Conservation (phyloP, 2,329 filamentous ascomycete genomes). For the Diaporthe caulivora region DNA sequence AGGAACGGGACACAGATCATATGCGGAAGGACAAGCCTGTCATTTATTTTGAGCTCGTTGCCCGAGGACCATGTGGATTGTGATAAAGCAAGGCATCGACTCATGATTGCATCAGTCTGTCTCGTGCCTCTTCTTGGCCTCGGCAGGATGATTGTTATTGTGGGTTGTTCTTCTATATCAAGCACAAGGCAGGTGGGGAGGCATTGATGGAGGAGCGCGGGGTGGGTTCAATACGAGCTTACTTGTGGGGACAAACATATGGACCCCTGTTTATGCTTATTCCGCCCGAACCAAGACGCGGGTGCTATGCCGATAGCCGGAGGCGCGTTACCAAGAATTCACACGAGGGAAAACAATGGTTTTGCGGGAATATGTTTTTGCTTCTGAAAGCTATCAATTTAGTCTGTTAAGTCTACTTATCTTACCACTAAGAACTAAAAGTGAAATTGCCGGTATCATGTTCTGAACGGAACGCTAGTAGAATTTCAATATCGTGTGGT, state of each 20-base stretch:
- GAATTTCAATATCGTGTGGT: no score
- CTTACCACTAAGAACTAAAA: no score
- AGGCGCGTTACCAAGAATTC: no score
- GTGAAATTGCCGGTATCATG: no score
- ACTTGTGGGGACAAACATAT: constrained; percentile 5
- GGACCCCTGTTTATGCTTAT: constrained; percentile 17
- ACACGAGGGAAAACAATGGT: no score
- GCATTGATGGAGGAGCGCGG: neutral
- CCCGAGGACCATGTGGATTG: neutral
- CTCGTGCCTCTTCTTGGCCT: neutral
- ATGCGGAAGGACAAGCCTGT: neutral
- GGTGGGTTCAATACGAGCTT: constrained; percentile 18
- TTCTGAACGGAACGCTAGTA: no score
- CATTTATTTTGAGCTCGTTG: neutral
- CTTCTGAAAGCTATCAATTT: no score
- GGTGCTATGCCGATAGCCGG: neutral
- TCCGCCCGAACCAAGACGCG: neutral
- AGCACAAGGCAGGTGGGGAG: neutral
- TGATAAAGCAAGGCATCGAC: constrained; percentile 3
- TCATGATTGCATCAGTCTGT: constrained; percentile 10
- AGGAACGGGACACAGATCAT: neutral
- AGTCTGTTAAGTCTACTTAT: no score
- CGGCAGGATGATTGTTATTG: constrained; percentile 18
- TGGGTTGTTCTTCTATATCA: constrained; percentile 3
- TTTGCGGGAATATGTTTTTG: no score